Evolutionary conservation across 2,329 filamentous ascomycete species (phyloP), one percentile per base, ranked within the genome.

Genomic region (Diaporthe sp.): DNA sequence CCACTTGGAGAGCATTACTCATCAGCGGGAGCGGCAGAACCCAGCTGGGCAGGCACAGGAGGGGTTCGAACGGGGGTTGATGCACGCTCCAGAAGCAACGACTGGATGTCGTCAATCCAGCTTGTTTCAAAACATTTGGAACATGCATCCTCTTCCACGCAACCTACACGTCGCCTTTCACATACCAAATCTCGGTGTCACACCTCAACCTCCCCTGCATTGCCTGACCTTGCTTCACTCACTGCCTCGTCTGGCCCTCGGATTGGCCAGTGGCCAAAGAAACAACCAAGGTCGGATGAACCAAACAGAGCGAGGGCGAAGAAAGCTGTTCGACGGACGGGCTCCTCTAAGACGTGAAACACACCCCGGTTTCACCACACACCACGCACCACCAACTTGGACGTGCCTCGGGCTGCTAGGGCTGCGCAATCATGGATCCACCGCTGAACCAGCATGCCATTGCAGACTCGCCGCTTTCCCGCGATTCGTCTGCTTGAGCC

Each of bases 341-440:
- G 71, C 54, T 52, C n/a, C 52, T 55, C 67, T n/a, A 58, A 67
- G 57, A n/a, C 42, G 54, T 76, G 75, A 76, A 76, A 76, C 75
- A 58, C 28, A 60, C 55, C 61, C 68, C 30, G 12, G 57, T 50
- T 47, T 38, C 67, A 60, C 33, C 54, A 57, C 25, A 35, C 66
- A 47, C 55, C 54, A 25, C 61, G 13, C 73, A 28, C 52, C 30
- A 25, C n/a, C 28, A 47, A 25, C 45, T 22, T 22, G 33, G 40
- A 38, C 33, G 25, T 47, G 52, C 61, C 38, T 52, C 45, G 47
- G 47, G 45, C 64, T 54, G 64, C 64, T 38, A 45, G 42, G 54
- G 61, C 54, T 45, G 71, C 64, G 60, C 64, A 69, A 61, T 54
- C 64, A 47, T 28, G 71, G 60, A 58, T 35, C 71, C 61, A 73